phyloP scores from a whole-genome alignment of 1,139 yeast genomes.

The Yamadazyma atlantica region DNA sequence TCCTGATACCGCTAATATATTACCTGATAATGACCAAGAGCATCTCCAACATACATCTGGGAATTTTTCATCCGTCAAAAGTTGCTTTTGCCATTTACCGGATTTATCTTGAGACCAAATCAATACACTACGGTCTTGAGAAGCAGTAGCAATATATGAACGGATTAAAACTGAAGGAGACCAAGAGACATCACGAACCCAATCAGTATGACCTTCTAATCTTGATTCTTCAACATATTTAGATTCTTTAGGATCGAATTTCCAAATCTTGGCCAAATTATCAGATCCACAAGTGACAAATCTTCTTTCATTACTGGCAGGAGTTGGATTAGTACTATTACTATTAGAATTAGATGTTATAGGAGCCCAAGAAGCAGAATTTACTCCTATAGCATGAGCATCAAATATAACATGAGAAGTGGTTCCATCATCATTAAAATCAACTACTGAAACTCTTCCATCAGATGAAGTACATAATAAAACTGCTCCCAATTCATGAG shows the following conservation, averaged over 20 bases:
- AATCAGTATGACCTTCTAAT: conserved; percentile 89
- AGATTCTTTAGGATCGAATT: conserved; percentile 53
- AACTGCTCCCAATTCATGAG: conserved; percentile 93
- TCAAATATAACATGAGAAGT: conserved; percentile 62
- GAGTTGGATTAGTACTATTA: conserved; percentile 20
- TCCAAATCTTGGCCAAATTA: conserved; percentile 91
- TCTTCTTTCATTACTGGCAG: conserved; percentile 42
- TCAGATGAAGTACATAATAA: conserved; percentile 90
- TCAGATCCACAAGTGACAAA: conserved; percentile 96
- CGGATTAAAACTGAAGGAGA: conserved; percentile 86
- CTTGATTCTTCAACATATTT: conserved; percentile 72
- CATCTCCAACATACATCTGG: conserved; percentile 99
- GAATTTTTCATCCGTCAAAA: conserved; percentile 75
- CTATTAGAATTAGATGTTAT: conserved; percentile 39
- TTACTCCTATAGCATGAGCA: conserved; percentile 93
- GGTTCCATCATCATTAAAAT: conserved; percentile 88
- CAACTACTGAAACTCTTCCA: conserved; percentile 87
- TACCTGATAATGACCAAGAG: conserved; percentile 95
- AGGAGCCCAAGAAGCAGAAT: conserved; percentile 97
- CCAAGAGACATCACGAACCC: conserved; percentile 99
- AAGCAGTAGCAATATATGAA: conserved; percentile 95
- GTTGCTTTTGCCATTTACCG: conserved; percentile 79
- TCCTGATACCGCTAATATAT: conserved; percentile 91
- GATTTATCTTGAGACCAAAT: conserved; percentile 81
- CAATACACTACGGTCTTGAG: conserved; percentile 92